Evolutionary conservation across 352 stramenopile species (phyloP).

Genomic region (Pythium pyrilobum): DNA sequence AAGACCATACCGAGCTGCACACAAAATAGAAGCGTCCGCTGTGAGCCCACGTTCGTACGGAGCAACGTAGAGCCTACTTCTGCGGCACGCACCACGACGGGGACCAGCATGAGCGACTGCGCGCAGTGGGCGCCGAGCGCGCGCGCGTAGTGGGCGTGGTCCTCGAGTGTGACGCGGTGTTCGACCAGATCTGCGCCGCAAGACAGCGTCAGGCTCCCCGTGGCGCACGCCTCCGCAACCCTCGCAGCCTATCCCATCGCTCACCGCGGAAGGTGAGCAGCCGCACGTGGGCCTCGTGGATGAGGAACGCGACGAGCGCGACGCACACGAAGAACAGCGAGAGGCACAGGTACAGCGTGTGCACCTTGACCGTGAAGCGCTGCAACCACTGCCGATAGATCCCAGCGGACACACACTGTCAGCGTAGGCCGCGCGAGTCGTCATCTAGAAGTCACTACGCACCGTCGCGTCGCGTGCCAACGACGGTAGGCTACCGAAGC

Average conservation of each 20-base stretch:
- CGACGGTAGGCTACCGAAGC: constrained; percentile 55
- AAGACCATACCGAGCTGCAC: constrained; percentile 91
- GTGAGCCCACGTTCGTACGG: neutral
- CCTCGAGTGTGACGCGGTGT: constrained; percentile 59
- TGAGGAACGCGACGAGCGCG: constrained; percentile 90
- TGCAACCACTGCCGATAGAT: constrained; percentile 29
- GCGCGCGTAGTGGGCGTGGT: constrained; percentile 19
- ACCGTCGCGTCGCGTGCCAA: constrained; percentile 24
- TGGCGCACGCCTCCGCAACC: neutral
- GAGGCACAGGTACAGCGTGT: constrained; percentile 85
- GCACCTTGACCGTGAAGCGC: constrained; percentile 76
- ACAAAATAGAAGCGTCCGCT: neutral
- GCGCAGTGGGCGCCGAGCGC: constrained; percentile 78
- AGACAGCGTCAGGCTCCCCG: neutral
- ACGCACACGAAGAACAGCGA: constrained; percentile 94
- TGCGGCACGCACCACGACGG: constrained; percentile 83
- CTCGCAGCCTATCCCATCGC: neutral
- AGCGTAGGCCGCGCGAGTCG: no score
- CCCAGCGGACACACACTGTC: neutral
- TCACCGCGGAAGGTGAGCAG: constrained; percentile 90
- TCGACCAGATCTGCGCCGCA: constrained; percentile 65
- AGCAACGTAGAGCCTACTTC: neutral
- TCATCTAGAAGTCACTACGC: constrained; percentile 4
- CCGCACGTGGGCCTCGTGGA: constrained; percentile 90
- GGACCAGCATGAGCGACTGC: constrained; percentile 92